Evolutionary conservation across 495 filamentous ascomycete species (phyloP).

Genomic region (Penicillium bialowiezense): DNA sequence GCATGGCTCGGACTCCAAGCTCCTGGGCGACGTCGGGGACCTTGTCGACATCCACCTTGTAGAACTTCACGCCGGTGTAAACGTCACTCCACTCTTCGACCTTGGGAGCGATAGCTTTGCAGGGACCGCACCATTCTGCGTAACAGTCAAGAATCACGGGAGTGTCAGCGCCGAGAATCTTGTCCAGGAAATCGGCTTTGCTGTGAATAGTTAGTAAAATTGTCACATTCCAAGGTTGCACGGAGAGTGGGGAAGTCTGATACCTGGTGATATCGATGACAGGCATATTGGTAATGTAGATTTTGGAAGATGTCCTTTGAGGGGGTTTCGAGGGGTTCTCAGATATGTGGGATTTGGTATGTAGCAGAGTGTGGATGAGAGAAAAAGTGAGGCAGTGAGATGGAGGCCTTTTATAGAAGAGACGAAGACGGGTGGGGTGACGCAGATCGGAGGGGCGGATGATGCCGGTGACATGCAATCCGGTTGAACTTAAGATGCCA

Average conservation of each 20-base stretch:
- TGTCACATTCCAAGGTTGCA: no score
- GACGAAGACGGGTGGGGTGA: not conserved
- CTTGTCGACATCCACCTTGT: conserved; percentile 85
- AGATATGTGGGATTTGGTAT: not conserved
- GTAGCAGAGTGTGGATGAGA: not conserved
- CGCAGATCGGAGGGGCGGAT: not conserved
- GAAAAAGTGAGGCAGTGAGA: not conserved
- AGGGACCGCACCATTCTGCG: conserved; percentile 88
- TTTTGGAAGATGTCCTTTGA: no score
- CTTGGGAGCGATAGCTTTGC: conserved; percentile 76
- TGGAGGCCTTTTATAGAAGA: not conserved
- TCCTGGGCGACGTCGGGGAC: conserved; percentile 70
- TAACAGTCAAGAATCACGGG: conserved; percentile 77
- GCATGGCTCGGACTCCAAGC: conserved; percentile 82
- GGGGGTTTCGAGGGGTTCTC: no score
- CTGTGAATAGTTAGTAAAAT: conserved; percentile 3
- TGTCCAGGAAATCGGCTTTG: conserved; percentile 22
- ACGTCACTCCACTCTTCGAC: conserved; percentile 58
- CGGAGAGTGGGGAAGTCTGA: no score
- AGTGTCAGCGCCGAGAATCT: conserved; percentile 23
- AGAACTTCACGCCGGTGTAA: conserved; percentile 61
- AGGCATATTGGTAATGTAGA: not conserved
- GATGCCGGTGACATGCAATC: not conserved
- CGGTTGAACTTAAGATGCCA: not conserved
- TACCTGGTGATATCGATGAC: conserved; percentile 5